Conservation (phyloP, 2,329 filamentous ascomycete genomes). For the Alternaria triticimaculans region DNA sequence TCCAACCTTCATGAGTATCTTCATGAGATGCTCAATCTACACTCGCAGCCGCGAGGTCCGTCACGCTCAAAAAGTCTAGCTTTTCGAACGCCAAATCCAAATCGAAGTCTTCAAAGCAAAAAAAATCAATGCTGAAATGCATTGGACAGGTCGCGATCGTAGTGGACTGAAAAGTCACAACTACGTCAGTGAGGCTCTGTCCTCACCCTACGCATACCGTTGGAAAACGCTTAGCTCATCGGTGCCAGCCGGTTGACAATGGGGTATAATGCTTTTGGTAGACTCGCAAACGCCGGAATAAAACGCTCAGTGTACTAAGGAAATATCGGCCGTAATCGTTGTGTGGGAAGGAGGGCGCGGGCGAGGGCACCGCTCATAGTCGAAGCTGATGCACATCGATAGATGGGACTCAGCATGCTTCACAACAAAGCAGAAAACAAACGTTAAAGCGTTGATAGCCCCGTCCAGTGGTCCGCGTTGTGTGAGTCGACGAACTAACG, state of each 20-base stretch:
- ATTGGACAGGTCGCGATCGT: constrained; percentile 9
- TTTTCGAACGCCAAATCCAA: constrained; percentile 1
- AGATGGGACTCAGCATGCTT: background rate
- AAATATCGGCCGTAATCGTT: constrained; percentile 9
- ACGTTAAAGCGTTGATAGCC: background rate
- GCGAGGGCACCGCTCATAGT: background rate
- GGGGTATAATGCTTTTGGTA: constrained; percentile 24
- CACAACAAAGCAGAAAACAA: background rate
- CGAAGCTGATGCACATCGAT: background rate
- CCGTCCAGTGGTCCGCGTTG: background rate
- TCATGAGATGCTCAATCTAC: background rate
- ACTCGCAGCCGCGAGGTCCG: constrained; percentile 7
- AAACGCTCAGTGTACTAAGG: constrained; percentile 10
- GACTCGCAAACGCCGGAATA: constrained; percentile 6
- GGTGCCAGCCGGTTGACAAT: constrained; percentile 26
- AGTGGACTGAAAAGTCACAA: constrained; percentile 2
- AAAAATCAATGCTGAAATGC: constrained; percentile 4
- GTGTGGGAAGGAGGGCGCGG: background rate
- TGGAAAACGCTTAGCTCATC: constrained; percentile 14
- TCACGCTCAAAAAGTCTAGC: background rate
- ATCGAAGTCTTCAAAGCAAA: background rate
- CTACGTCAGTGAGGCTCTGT: constrained; percentile 9
- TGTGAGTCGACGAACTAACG: constrained; percentile 20
- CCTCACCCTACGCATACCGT: constrained; percentile 11
- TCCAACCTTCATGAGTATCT: background rate